Evolutionary conservation across 208 protist genomes (phyloP), one percentile per base, ranked within the genome.

Genomic region (Perkinsela sp.): DNA sequence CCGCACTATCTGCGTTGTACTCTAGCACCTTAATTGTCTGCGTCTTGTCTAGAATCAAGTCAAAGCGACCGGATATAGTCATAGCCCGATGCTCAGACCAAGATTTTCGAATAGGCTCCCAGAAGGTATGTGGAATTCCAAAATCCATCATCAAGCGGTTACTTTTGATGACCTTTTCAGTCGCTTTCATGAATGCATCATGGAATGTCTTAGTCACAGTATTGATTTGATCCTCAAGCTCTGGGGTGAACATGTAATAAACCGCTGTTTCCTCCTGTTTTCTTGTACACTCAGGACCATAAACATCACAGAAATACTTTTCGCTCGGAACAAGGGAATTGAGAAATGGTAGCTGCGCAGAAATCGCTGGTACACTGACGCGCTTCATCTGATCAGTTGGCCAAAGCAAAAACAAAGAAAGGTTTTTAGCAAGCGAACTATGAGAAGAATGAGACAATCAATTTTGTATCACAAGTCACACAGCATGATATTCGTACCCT

Each of bases 1-100:
- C 85, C 28, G 87, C 84, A 75, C 87, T 92, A 70, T 92, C 87
- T 1, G 87, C 87, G 76, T 92, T 92, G 79, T 92, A 92, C 77
- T 92, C 87, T 72, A 90, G 89, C 70, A 83, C 87, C 76, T 92
- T 92, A 72, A 92, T 77, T 30, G 72, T 29, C 29, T 82, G 71
- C 16, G 75, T 85, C 30, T 79, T 71, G 71, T 82, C 81, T 74
- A 79, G 88, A 32, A 79, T 83, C 72, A 92, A 90, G 76, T 92
- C 87, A 74, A 92, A 90, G 70, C 87, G 84, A 31, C 87, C 87
- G 16, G 79, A 83, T 72, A 92, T 85, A 69, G 72, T 78, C 22
- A n/a, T 6, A 22, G 78, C 78, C 29, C 78, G 79, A 70, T 90
- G 83, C 71, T 79, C 74, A 71, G 81, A 78, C 73, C 75, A 92